Evolutionary conservation across 257 asterid genomes (phyloP), one percentile per base, ranked within the genome.

Genomic region (Parsonsia alboflavescens): DNA sequence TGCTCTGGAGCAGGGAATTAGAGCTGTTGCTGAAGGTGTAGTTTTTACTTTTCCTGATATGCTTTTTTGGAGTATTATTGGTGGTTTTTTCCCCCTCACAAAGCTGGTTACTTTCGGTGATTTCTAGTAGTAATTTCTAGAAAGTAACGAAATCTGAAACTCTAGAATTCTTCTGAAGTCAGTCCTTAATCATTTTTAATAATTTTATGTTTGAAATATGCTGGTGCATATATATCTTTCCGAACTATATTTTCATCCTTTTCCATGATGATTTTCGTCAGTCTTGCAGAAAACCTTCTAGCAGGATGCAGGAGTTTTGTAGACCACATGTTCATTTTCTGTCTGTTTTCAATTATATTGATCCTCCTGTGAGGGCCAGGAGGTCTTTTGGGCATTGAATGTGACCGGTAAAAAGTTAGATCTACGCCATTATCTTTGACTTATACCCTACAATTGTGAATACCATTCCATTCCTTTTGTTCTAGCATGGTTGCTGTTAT

Each of bases 1-100:
- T 70, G 89, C 84, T 48, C 50, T 93, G 89, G 88, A 84, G 16
- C 68, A 76, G 42, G 96, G 87, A 22, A 89, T 91, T 65, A 79
- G 75, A 26, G 81, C 82, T 70, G 76, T 93, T 42, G 96, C 96
- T 17, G 86, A 85, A 82, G 92, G 98, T 93, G 81, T 83, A 50
- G 13, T 24, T n/a, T 53, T 5, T 24, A 53, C 26, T 70, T 64
- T 71, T 21, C 41, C 58, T 33, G 6, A n/a, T 46, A 15, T 68
- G 2, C 52, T 68, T 22, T 33, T 33, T 71, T 52, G 44, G 62
- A 16, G 11, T 49, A 13, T 49, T 17, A 4, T 46, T 13, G 10
- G 5, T 26, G 72, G 4, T 68, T 10, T 28, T 42, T 42, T 42
- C 5, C 5, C 7, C 5, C 7, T 39, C 6, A 41, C 48, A 52